Evolutionary conservation across 148 eudicot genomes (phyloP), one percentile per base, ranked within the genome.

Genomic region (Cornus controversa): DNA sequence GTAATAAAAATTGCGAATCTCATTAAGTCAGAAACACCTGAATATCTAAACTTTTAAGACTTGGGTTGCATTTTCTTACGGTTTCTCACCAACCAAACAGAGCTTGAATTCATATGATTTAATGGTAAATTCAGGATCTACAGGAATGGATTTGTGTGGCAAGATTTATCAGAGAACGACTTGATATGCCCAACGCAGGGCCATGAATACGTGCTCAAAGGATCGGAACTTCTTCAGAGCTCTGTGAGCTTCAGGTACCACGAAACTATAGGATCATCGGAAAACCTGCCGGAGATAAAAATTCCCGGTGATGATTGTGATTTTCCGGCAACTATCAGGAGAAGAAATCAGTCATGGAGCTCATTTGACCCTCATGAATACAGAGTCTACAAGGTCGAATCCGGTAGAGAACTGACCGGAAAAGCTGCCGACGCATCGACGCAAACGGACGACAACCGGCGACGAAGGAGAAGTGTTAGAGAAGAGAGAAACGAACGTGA

Each of bases 141-240:
- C 65, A 79, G 73, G 10, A 82, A 71, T 62, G 85, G 85, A 78
- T 82, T 79, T 63, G 85, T 78, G 25, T 82, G 85, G 85, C 85
- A 82, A 13, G 85, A 82, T 36, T 71, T 82, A 57, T 63, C 82
- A 6, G 85, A 82, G 69, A 60, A 79, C 54, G 85, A 82, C 57
- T n/a, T 82, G 47, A 69, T 82, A 18, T 57, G 15, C 6, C 82
- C 82, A 2, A 82, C 85, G 0, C 77, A 82, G 40, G 76, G 69
- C 65, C 63, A 34, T 25, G 85, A 82, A 37, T 82, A 82, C 76
- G 60, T 79, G 14, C 75, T 83, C 37, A 79, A 83, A 79, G 82
- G 85, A n/a, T 79, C 82, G 0, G 79, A 79, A 53, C 76, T 83
- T 24, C 79, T 66, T n/a, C 68, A 67, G 24, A 58, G n/a, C 50